Evolutionary conservation across 441 rosid genomes (phyloP).

Genomic region (Pelargonium cotyledonis): DNA sequence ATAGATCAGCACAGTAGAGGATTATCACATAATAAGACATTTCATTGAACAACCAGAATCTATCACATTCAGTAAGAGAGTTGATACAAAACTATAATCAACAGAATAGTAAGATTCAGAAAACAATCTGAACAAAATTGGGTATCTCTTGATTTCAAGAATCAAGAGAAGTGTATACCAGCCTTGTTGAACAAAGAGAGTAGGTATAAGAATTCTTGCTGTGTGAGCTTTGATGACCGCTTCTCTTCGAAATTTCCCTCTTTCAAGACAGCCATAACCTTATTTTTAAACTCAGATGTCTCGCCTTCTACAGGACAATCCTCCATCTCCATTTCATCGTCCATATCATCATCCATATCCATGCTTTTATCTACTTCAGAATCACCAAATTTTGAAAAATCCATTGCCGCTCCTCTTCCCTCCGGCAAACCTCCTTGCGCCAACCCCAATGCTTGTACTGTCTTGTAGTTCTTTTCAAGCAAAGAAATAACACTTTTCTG

Average conservation of each 20-base stretch:
- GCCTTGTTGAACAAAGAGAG: conserved; percentile 81
- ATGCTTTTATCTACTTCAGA: conserved; percentile 16
- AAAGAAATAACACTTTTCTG: conserved; percentile 53
- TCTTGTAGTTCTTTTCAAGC: conserved; percentile 80
- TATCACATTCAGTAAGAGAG: background rate
- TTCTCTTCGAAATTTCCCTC: conserved; percentile 54
- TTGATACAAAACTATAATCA: background rate
- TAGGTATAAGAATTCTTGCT: conserved; percentile 68
- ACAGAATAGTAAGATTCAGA: background rate
- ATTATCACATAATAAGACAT: background rate
- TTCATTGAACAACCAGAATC: background rate
- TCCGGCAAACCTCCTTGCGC: conserved; percentile 22
- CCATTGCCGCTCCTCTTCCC: conserved; percentile 24
- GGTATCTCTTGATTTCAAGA: conserved; percentile 4
- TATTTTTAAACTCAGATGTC: conserved; percentile 51
- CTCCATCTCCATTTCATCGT: conserved; percentile 61
- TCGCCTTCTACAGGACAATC: conserved; percentile 32
- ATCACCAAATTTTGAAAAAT: conserved; percentile 28
- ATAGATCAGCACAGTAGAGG: background rate
- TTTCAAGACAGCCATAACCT: conserved; percentile 23
- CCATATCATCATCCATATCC: conserved; percentile 47
- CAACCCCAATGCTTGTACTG: conserved; percentile 50
- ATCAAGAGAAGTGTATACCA: conserved; percentile 60
- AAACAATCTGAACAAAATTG: conserved; percentile 19
- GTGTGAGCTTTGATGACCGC: conserved; percentile 71